These are phyloP conservation scores for Tylopilus cervinicoccineus DNA, from an alignment of 768 basidiomycete species.

Conservation along the genomic window DNA sequence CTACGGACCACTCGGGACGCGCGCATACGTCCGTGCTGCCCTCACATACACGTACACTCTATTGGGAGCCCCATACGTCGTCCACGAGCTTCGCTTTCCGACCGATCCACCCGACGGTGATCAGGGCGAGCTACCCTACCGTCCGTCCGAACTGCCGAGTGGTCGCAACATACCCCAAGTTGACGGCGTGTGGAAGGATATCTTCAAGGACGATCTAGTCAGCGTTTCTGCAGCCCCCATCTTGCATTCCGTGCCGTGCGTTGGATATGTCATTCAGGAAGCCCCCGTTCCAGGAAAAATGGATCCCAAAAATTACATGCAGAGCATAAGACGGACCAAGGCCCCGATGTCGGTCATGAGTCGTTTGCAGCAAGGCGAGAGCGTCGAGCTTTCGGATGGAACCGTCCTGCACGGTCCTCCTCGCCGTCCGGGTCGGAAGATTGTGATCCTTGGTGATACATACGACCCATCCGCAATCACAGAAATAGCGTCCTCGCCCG, in stretches of 20 bases:
- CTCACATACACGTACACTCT: conserved; percentile 67
- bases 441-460: conserved; percentile 84
- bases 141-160: conserved; percentile 48
- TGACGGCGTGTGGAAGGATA: conserved; percentile 61
- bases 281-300: conserved; percentile 74
- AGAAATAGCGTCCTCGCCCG: conserved; percentile 57
- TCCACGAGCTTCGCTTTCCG: conserved; percentile 75
- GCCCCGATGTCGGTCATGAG: conserved; percentile 67
- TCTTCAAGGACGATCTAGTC: conserved; percentile 53
- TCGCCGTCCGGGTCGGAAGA: conserved; percentile 64
- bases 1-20: conserved; percentile 81
- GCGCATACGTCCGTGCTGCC: conserved; percentile 70
- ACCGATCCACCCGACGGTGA: conserved; percentile 55
- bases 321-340: conserved; percentile 65
- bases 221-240: conserved; percentile 78
- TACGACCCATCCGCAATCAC: conserved; percentile 70
- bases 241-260: conserved; percentile 72
- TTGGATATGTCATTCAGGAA: conserved; percentile 76
- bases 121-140: conserved; percentile 42
- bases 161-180: conserved; percentile 63
- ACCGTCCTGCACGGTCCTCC: conserved; percentile 66
- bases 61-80: conserved; percentile 64
- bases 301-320: conserved; percentile 60
- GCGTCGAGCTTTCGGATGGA: conserved; percentile 64
- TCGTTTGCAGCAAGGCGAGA: conserved; percentile 60